phyloP scores from a whole-genome alignment of 495 filamentous ascomycete genomes.

The Rostrohypoxylon terebratum region DNA sequence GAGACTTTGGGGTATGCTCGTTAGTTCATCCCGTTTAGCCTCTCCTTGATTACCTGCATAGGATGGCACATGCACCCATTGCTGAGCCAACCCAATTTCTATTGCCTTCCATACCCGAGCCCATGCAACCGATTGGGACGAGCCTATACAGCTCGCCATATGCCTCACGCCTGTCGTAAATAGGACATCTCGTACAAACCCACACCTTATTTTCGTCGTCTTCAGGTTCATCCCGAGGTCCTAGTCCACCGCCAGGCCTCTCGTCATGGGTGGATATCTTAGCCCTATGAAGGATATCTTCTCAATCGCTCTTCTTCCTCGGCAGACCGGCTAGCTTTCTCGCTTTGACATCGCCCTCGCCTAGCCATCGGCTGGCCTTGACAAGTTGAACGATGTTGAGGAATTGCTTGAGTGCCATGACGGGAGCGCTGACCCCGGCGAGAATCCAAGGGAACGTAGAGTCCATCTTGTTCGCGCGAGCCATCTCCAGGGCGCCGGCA shows the following conservation, averaged over 20 bases:
- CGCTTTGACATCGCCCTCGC: slow-evolving; percentile 80
- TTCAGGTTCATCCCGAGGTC: slow-evolving; percentile 9
- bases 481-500: slow-evolving; percentile 90
- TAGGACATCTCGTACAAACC: slow-evolving; percentile 35
- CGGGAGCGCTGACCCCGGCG: slow-evolving; percentile 79
- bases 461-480: slow-evolving; percentile 90
- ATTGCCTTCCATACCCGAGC: slow-evolving; percentile 40
- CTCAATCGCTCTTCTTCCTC: slow-evolving; percentile 52
- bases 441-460: slow-evolving; percentile 85
- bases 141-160: slow-evolving; percentile 19
- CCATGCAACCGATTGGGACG: slow-evolving; percentile 41
- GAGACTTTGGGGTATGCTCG: slow-evolving; percentile 17
- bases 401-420: slow-evolving; percentile 92
- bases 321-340: slow-evolving; percentile 65
- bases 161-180: slow-evolving; percentile 30
- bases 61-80: slow-evolving; percentile 10
- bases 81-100: slow-evolving; percentile 31
- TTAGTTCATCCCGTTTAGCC: slow-evolving; percentile 23
- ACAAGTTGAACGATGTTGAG: slow-evolving; percentile 95
- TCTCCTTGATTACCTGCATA: slow-evolving; percentile 9
- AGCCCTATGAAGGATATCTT: background rate
- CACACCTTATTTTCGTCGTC: slow-evolving; percentile 13
- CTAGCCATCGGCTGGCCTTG: slow-evolving; percentile 92
- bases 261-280: background rate
- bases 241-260: background rate